Evolutionary conservation across 768 basidiomycete species (phyloP), one percentile per base, ranked within the genome.

Genomic region (Amanita polypyramis): DNA sequence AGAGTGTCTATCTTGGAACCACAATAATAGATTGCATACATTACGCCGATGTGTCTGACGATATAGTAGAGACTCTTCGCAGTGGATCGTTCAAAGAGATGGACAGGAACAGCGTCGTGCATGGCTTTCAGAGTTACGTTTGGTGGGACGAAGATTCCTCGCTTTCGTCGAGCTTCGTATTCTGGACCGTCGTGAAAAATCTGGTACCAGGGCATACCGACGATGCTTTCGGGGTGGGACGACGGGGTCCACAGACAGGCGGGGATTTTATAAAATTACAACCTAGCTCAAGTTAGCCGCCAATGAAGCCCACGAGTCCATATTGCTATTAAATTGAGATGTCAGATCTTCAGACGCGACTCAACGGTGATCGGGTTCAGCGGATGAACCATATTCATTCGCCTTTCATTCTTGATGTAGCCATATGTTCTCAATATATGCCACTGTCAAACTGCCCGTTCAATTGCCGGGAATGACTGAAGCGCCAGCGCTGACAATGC

Each of bases 171-270:
- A n/a, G 66, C 64, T 51, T 71, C 68, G 54, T 71, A 75, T 64
- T 76, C 75, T 17, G 72, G 72, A 23, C 73, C 68, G 51, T 75
- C 72, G 47, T 64, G 62, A 40, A 75, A 70, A 23, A 65, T 56
- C 52, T 70, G 69, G 48, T 62, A 70, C 69, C 69, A 70, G 32
- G 58, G 48, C 70, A 71, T 70, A 47, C 42, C 29, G 52, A 51
- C 30, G 27, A 32, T 33, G 11, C 5, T 27, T 7, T 30, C 29
- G 1, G 21, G 39, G 15, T 15, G 29, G 15, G 12, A 10, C 8
- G 30, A 42, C 1, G 25, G 23, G 21, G 21, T 14, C n/a, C 39
- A 25, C 1, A 17, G 27, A 34, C 6, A 5, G 12, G 27, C n/a
- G 14, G 14, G 19, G 37, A 15, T 19, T 47, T 47, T 40, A 47